Evolutionary conservation across 2,329 filamentous ascomycete genomes (phyloP), one percentile per base, ranked within the genome.

Genomic region (Pleoardoris graminearum): DNA sequence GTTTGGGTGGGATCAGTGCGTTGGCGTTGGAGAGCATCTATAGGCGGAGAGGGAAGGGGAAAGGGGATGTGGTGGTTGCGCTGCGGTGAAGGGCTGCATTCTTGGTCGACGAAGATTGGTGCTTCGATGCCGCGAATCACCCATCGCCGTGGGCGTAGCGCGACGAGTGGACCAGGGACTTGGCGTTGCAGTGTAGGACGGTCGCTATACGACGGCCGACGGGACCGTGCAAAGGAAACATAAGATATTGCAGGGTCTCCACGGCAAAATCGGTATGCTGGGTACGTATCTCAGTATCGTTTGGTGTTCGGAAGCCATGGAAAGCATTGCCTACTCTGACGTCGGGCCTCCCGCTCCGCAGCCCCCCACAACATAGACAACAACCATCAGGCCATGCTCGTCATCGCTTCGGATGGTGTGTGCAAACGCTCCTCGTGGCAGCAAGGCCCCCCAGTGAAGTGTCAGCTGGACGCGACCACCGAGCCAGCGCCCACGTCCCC

Each of bases 1-100:
- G 53, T 12, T 63, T 71, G 68, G 58, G 55, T 12, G 67, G 68
- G 4, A 63, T 71, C 12, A 69, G 67, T 49, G 52, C 55, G 12
- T 49, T 69, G 43, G 62, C 66, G 5, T 49, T 69, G 27, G 53
- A 63, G 23, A 56, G 50, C 10, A 65, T 67, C 37, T 29, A 55
- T 43, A 27, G 27, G 11, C 21, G 37, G 17, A 21, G 36, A 21
- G 33, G 32, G 10, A 14, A 29, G 33, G n/a, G 4, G 3, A 25
- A 35, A 14, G 29, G 5, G 17, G 25, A n/a, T 1, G 11, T 32
- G 2, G 16, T 17, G 4, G 17, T 43, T 21, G 11, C 10, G 2
- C 8, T 32, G 41, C 16, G 16, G 12, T 32, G 4, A 23, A 14
- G 41, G 1, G 11, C 3, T 44, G 17, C 33, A 37, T 37, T 14